Evolutionary conservation across 371 early-diverging fungal genomes (phyloP).

Genomic region (Mucor piriformis): DNA sequence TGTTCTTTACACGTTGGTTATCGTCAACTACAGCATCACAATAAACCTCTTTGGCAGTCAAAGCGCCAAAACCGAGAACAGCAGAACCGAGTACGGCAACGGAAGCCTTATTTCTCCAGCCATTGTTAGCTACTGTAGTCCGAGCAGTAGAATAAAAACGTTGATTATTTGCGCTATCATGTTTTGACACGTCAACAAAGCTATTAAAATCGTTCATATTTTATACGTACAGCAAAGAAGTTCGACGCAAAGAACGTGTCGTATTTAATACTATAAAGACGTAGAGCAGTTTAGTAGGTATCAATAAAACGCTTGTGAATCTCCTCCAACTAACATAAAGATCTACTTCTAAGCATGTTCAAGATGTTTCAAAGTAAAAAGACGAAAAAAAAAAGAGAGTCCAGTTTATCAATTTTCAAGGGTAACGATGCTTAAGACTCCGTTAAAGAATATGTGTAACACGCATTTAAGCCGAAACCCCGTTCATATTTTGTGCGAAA

Average conservation of each 20-base stretch:
- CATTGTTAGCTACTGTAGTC: slow-evolving; percentile 3
- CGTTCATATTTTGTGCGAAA: too few relatives aligned
- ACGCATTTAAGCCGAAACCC: too few relatives aligned
- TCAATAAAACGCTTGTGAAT: too few relatives aligned
- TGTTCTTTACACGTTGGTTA: slow-evolving; percentile 37
- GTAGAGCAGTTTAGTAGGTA: background rate
- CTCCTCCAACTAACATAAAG: slow-evolving; percentile 9
- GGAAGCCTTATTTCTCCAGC: slow-evolving; percentile 24
- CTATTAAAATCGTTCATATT: background rate
- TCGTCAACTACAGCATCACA: slow-evolving; percentile 40
- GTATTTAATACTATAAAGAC: slow-evolving; percentile 6
- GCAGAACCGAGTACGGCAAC: slow-evolving; percentile 17
- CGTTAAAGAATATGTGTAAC: too few relatives aligned
- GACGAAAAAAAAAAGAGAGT: background rate
- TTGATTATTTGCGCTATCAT: background rate
- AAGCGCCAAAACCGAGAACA: slow-evolving; percentile 11
- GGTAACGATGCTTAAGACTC: too few relatives aligned
- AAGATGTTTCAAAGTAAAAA: background rate
- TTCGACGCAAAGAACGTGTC: slow-evolving; percentile 10
- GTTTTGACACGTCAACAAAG: background rate
- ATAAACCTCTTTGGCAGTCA: slow-evolving; percentile 20
- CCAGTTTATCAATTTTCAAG: too few relatives aligned
- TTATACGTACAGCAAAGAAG: slow-evolving; percentile 6
- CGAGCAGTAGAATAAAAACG: slow-evolving; percentile 19
- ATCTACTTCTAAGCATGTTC: slow-evolving; percentile 10